Evolutionary conservation across 306 rosid species (phyloP).

Genomic region (Glycyrrhiza uralensis): DNA sequence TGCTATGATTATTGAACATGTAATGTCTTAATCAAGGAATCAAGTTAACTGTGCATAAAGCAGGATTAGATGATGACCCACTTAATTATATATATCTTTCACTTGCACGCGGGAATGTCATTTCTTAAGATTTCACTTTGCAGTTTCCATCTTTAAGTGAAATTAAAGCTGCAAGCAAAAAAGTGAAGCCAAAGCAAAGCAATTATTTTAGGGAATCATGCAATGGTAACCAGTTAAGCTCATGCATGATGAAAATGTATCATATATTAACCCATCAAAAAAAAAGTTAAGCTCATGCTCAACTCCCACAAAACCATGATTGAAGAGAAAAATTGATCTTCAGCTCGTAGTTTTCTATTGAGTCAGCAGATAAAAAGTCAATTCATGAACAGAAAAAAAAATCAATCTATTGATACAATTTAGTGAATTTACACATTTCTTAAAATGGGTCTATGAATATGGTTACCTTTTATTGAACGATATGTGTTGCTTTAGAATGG

Average conservation of each 20-base stretch:
- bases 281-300: conserved; percentile 11
- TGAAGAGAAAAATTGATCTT: background rate
- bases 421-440: background rate
- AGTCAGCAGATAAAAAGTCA: conserved; percentile 26
- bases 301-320: conserved; percentile 13
- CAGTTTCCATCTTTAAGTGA: conserved; percentile 32
- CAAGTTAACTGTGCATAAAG: conserved; percentile 47
- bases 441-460: background rate
- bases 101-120: conserved; percentile 70
- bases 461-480: background rate
- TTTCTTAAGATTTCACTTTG: conserved; percentile 49
- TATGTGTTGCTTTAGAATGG: conserved; percentile 26
- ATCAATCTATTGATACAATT: background rate
- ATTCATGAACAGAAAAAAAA: conserved; percentile 12
- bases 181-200: conserved; percentile 50
- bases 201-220: conserved; percentile 34
- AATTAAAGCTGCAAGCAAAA: conserved; percentile 37
- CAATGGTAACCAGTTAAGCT: conserved; percentile 26
- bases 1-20: conserved; percentile 42
- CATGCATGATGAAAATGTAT: too few species aligned
- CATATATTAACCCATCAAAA: too few species aligned
- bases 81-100: conserved; percentile 37
- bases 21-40: conserved; percentile 60
- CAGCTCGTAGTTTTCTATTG: conserved; percentile 1
- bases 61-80: conserved; percentile 57